A percentile compares a stretch with the other conserved stretches of the same genome.
Conservation (phyloP, 768 basidiomycete species). For the Suillus clintonianus region DNA sequence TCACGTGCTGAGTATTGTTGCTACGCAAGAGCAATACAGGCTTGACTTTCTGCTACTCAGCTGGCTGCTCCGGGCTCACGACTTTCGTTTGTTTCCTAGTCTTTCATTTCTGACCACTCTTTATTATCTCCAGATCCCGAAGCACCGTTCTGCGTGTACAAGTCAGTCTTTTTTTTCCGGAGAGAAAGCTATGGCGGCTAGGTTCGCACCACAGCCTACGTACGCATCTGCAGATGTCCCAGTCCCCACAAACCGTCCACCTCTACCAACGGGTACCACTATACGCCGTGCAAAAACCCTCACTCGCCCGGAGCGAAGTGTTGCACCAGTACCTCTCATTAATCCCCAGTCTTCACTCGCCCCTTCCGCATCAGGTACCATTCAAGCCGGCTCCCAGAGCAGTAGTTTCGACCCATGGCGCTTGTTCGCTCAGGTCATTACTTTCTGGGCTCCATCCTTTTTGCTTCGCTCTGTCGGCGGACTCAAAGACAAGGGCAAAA, state of each 20-base stretch:
- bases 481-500: constrained; percentile 71
- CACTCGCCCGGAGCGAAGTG: constrained; percentile 91
- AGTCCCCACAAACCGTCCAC: constrained; percentile 61
- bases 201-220: constrained; percentile 12
- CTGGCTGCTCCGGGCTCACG: constrained; percentile 16
- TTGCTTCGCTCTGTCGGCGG: constrained; percentile 75
- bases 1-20: background rate
- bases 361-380: constrained; percentile 38
- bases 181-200: constrained; percentile 21
- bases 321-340: constrained; percentile 93
- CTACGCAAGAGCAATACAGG: background rate
- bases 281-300: constrained; percentile 93
- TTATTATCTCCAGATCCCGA: constrained; percentile 5
- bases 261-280: constrained; percentile 53
- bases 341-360: constrained; percentile 64
- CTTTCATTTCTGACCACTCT: constrained; percentile 16
- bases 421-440: constrained; percentile 74
- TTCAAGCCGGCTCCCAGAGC: constrained; percentile 32
- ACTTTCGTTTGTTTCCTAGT: constrained; percentile 17
- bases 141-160: background rate
- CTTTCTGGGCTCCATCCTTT: constrained; percentile 89
- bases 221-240: constrained; percentile 56
- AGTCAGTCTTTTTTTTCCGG: constrained; percentile 2
- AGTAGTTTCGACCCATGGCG: constrained; percentile 66
- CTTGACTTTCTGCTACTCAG: constrained; percentile 5